Base-by-base conservation (phyloP, 192 early-diverging fungal species). In the Physocladia obscura region DNA sequence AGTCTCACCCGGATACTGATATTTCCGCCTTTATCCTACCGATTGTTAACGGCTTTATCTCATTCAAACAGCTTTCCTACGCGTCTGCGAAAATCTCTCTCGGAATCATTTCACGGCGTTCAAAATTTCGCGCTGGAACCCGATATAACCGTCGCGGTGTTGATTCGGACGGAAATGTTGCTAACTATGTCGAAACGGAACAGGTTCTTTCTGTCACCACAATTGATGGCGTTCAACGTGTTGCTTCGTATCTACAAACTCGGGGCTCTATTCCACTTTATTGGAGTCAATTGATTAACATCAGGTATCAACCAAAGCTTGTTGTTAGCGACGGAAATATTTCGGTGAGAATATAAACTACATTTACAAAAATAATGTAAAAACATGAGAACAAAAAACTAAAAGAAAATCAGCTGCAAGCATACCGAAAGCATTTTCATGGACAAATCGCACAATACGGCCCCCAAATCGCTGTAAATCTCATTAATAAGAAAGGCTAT, bases 171-270 rank as follows among this genome's bases (percentile, higher is more conserved):
- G 97, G 96, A 30, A 89, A 96, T 71, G 96, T 97, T 34, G 92
- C 97, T 38, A 99, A 99, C 77, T 97, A 87, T 77, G 93, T 94
- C 6, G 97, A 99, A 80, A 98, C 95, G 2, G 96, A 99, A 74
- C 95, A 97, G 82, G 80, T 98, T 51, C 84, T 94, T 4, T 76
- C 40, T 13, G 40, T 8, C 40, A 44, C n/a, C n/a, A n/a, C 40
- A 8, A n/a, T 44, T 44, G 40, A 44, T 44, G 11, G n/a, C 40
- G 8, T 44, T 8, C n/a, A 44, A 29, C 85, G 92, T 50, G 56
- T 90, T 65, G 38, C 47, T 5, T 85, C 94, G 0, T 94, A 94
- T 80, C 90, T 97, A 34, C 96, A 99, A 71, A 92, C 91, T 26
- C 88, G 96, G 62, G 97, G 97, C 3, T 97, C 94, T 2, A 93